Percentiles rank a stretch among this genome's conserved stretches.
phyloP scores from a whole-genome alignment of 108 stramenopile species.

The Pinguiococcus pyrenoidosus region DNA sequence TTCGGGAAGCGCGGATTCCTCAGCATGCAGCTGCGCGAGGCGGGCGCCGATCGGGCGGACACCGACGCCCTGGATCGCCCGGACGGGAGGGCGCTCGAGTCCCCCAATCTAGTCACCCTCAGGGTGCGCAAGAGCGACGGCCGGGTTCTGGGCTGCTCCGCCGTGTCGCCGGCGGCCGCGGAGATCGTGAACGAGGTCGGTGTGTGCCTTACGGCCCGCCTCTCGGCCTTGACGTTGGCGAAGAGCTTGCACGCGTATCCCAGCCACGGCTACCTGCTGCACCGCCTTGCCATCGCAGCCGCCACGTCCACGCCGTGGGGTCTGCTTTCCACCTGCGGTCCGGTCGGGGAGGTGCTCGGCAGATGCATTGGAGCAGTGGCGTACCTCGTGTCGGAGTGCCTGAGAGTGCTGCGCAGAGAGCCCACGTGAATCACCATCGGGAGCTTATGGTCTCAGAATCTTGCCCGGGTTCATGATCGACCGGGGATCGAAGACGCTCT shows the following conservation, averaged over 20 bases:
- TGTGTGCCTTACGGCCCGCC: conserved; percentile 17
- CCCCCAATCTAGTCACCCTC: too few relatives aligned
- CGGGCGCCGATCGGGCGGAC: too few relatives aligned
- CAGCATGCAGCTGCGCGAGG: conserved; percentile 1
- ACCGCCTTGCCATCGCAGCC: conserved; percentile 30
- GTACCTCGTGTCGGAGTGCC: too few relatives aligned
- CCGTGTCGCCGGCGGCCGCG: conserved; percentile 32
- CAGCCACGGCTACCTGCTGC: conserved; percentile 39
- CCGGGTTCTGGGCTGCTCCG: conserved; percentile 23
- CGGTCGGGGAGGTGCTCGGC: conserved; percentile 1
- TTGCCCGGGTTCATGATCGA: conserved; percentile 45
- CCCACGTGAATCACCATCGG: too few relatives aligned
- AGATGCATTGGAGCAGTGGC: too few relatives aligned
- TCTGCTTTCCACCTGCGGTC: conserved; percentile 22
- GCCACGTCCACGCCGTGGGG: conserved; percentile 22
- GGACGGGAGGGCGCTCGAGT: too few relatives aligned
- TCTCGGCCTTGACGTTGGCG: conserved; percentile 26
- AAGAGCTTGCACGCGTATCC: conserved; percentile 33
- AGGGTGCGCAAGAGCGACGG: conserved; percentile 19
- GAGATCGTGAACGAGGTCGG: conserved; percentile 39
- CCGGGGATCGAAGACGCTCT: conserved; percentile 30
- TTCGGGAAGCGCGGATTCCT: conserved; percentile 31
- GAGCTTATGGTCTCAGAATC: conserved; percentile 18
- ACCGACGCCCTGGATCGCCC: too few relatives aligned
- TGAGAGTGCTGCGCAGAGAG: too few relatives aligned